These are phyloP conservation scores for Rosellinia necatrix DNA, from an alignment of 2,329 filamentous ascomycete species.

Conservation along the genomic window DNA sequence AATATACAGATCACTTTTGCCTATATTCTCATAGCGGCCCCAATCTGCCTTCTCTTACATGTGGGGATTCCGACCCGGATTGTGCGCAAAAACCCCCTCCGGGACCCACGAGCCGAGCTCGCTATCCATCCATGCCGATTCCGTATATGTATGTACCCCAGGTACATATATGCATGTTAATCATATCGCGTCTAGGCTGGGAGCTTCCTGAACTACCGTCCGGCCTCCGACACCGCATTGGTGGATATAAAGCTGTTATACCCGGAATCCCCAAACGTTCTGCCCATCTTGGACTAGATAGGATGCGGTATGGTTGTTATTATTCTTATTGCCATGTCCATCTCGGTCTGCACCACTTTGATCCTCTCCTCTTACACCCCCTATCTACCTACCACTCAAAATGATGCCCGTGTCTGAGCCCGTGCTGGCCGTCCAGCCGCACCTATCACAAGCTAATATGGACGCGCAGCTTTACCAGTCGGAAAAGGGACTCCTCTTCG, in stretches of 20 bases:
- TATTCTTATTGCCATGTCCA: too few species aligned
- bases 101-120: too few species aligned
- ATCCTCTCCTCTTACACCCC: background rate
- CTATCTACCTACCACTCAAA: background rate
- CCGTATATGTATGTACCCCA: too few species aligned
- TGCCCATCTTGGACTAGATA: background rate
- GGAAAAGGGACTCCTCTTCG: constrained; percentile 12
- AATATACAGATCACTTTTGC: too few species aligned
- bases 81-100: too few species aligned
- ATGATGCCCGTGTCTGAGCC: constrained; percentile 7
- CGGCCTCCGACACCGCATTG: background rate
- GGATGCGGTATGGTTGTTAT: background rate
- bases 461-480: background rate
- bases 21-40: too few species aligned
- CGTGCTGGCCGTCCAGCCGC: background rate
- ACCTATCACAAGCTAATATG: background rate
- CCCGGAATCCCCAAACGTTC: constrained; percentile 1
- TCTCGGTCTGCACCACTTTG: too few species aligned
- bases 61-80: too few species aligned
- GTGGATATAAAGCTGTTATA: constrained; percentile 18
- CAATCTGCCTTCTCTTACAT: too few species aligned
- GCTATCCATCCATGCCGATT: too few species aligned
- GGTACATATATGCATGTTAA: constrained; percentile 5
- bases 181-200: background rate
- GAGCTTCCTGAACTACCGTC: background rate